Evolutionary conservation across 768 basidiomycete species (phyloP), one percentile per base, ranked within the genome.

Genomic region (Asterophora lycoperdoides): DNA sequence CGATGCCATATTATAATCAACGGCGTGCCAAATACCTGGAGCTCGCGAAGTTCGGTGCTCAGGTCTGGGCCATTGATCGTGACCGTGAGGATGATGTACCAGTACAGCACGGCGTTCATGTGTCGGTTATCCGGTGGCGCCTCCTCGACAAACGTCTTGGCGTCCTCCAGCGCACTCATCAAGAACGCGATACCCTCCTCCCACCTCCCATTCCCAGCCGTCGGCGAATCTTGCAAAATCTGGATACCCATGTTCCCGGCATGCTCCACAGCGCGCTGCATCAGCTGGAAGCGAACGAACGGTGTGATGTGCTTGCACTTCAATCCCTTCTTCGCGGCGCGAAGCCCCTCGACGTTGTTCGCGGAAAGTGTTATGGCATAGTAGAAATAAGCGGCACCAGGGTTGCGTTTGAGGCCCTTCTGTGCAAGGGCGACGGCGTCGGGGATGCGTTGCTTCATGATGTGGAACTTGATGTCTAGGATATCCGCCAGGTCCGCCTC

Each of bases 281-380:
- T 70, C 59, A 85, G 61, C 59, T 74, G 74, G 48, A 73, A 75
- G 36, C 72, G 73, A 5, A 86, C 61, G 51, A 84, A 86, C 2
- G 77, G 73, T 11, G 81, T 75, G 11, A 70, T 73, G 13, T 68
- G 60, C 50, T 71, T 72, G 66, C 79, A 77, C 58, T 80, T 83
- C 56, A 85, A 52, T 1, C 84, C 84, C 58, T 85, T 80, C 70
- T 85, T 84, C 52, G 80, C 77, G 1, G 74, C 79, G 7, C 79
- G 74, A 19, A 86, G 67, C 1, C 79, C 83, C n/a, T 72, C 68
- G 5, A 71, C 67, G 34, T 66, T 59, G 51, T 83, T 70, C 1
- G 70, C 63, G 0, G 73, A 70, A 20, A 85, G 67, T 0, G 78
- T 74, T 50, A 83, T 70, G 15, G 76, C 78, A 51, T 86, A 84